Base-by-base conservation (phyloP, 345 rosid species). In the Arabidopsis suecica region DNA sequence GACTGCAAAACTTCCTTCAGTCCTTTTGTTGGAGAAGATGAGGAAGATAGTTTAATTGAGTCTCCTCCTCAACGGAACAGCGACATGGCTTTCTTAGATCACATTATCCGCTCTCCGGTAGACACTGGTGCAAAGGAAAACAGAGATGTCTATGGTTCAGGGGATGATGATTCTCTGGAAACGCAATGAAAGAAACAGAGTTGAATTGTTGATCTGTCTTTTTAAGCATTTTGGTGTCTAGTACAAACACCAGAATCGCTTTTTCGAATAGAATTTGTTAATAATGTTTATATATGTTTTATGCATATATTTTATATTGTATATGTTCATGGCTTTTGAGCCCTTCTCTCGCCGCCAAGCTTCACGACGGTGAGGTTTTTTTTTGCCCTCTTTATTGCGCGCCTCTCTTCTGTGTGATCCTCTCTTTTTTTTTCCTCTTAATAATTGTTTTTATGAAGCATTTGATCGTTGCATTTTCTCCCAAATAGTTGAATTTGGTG, bases 41-140 rank as follows among this genome's bases (percentile, higher is more conserved):
- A 45, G 13, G 73, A 56, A n/a, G 53, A 56, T 9, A 23, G 12
- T 57, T 12, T 57, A 20, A 3, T 44, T 3, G 65, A 69, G 65
- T 70, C 74, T 45, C 59, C 68, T 49, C 68, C 50, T 72, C 69
- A 60, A n/a, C 68, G 60, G 6, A 72, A 72, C 40, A 49, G 68
- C 20, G 69, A 72, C 5, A 49, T 61, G 51, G 61, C 61, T 49
- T 72, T 61, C 33, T 51, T 72, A 36, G 75, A 71, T 71, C 75
- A 71, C n/a, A 71, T 61, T n/a, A 72, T 61, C 22, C 69, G 61
- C 11, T 49, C 68, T 72, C 76, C 61, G 1, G 42, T 51, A 18
- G 68, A 71, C 38, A 70, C 57, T 13, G 74, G 36, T 20, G 47
- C 23, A 71, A 22, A 16, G 7, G 48, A 1, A 59, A 47, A 47